phyloP scores from a whole-genome alignment of 1,284 basidiomycete genomes.

The Leucoagaricus sp. region DNA sequence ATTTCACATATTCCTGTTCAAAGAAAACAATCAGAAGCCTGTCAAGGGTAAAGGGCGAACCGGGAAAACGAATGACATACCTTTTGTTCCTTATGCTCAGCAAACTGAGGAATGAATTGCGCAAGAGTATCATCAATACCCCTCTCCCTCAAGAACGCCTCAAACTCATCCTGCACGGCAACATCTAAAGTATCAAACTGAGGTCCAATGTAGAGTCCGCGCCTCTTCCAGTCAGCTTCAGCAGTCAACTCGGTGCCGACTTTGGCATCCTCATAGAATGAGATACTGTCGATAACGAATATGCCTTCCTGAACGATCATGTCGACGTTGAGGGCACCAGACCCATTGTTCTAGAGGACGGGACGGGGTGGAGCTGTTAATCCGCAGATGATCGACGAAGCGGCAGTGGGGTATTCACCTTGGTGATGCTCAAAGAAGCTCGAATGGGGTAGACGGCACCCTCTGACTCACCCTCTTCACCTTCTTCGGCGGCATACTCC shows the following conservation, averaged over 20 bases:
- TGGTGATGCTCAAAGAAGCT: constrained; percentile 81
- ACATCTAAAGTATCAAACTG: constrained; percentile 93
- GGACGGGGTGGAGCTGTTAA: constrained; percentile 11
- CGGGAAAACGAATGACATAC: too few species aligned
- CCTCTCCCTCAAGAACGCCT: constrained; percentile 82
- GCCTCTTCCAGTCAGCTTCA: constrained; percentile 92
- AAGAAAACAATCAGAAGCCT: constrained; percentile 10
- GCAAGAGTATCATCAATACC: constrained; percentile 85
- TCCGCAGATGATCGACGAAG: neutral
- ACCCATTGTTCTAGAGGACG: constrained; percentile 36
- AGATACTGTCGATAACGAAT: constrained; percentile 88
- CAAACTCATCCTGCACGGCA: constrained; percentile 84
- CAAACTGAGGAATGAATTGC: constrained; percentile 82
- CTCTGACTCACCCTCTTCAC: constrained; percentile 39
- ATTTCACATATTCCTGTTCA: constrained; percentile 85
- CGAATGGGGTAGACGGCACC: constrained; percentile 69
- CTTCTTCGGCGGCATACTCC: constrained; percentile 42
- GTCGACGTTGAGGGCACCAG: constrained; percentile 79
- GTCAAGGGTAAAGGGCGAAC: constrained; percentile 5
- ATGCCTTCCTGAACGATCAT: constrained; percentile 82
- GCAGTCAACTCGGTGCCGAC: constrained; percentile 80
- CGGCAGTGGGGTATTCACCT: constrained; percentile 49
- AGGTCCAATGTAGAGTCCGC: constrained; percentile 91
- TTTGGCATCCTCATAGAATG: constrained; percentile 78
- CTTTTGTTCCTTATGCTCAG: constrained; percentile 90